A percentile compares a stretch with the other conserved stretches of the same genome.
phyloP scores from a whole-genome alignment of 179 eudicot genomes.

The Dionaea muscipula region DNA sequence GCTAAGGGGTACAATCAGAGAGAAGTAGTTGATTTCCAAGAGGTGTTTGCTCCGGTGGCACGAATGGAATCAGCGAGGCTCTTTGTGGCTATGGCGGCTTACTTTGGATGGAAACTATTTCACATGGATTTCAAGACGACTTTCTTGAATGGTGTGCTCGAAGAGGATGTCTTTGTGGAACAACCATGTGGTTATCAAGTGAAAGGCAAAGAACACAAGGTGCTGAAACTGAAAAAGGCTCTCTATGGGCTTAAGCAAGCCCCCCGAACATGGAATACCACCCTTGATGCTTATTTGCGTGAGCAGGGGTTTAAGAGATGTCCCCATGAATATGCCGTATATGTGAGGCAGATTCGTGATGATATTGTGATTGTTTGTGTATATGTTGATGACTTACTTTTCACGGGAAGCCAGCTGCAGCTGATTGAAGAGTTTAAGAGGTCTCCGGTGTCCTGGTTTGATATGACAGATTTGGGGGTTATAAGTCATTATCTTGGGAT shows the following conservation, averaged over 20 bases:
- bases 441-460: neutral
- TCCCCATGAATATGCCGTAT: conserved; percentile 5
- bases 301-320: neutral
- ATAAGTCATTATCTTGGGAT: neutral
- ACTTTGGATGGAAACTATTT: neutral
- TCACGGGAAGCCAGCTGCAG: neutral
- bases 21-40: neutral
- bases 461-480: neutral
- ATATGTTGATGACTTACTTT: conserved; percentile 6
- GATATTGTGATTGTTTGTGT: conserved; percentile 1
- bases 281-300: conserved; percentile 3
- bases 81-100: neutral
- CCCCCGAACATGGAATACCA: neutral
- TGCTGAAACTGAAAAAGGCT: conserved; percentile 7
- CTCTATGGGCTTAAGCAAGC: conserved; percentile 5
- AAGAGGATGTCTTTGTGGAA: conserved; percentile 6
- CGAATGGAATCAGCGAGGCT: neutral
- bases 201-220: neutral
- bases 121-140: neutral
- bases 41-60: too few species aligned
- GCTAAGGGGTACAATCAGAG: neutral
- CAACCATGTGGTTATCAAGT: conserved; percentile 2
- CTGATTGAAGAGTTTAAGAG: conserved; percentile 1
- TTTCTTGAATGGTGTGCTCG: neutral
- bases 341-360: neutral